Conservation (phyloP, 2,329 filamentous ascomycete species). For the Colletotrichum sp. region DNA sequence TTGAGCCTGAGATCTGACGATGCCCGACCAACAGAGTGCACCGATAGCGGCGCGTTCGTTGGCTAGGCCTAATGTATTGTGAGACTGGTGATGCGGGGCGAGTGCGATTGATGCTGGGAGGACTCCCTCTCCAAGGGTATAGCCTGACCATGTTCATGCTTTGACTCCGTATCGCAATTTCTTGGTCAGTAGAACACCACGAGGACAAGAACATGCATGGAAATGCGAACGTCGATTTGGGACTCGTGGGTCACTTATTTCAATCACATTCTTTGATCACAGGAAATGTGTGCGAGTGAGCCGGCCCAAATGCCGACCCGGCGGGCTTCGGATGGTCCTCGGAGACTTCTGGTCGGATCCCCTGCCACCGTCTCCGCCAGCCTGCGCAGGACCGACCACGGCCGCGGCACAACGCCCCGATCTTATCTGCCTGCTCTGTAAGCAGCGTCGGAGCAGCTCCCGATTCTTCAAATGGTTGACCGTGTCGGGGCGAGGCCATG, state of each 20-base stretch:
- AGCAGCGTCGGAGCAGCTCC: background rate
- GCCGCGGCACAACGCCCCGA: background rate
- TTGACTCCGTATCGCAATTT: background rate
- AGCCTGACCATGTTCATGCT: background rate
- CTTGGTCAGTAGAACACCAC: background rate
- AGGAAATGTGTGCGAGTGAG: background rate
- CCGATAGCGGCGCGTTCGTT: background rate
- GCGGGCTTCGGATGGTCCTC: background rate
- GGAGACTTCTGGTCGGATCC: conserved; percentile 22
- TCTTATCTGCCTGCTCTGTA: background rate
- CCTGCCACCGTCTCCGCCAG: background rate
- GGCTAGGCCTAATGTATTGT: background rate
- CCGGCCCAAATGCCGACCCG: background rate
- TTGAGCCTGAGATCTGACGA: background rate
- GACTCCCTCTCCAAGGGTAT: background rate
- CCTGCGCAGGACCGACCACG: background rate
- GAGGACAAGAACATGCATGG: too few species aligned
- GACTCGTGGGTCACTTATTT: background rate
- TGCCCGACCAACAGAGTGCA: background rate
- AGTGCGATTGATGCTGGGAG: background rate
- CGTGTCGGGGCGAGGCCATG: background rate
- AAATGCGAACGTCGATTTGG: background rate
- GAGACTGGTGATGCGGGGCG: background rate
- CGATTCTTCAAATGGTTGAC: background rate
- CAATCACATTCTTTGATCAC: background rate